phyloP scores from a whole-genome alignment of 1,139 yeast genomes.

The Zygosaccharomyces sapae region DNA sequence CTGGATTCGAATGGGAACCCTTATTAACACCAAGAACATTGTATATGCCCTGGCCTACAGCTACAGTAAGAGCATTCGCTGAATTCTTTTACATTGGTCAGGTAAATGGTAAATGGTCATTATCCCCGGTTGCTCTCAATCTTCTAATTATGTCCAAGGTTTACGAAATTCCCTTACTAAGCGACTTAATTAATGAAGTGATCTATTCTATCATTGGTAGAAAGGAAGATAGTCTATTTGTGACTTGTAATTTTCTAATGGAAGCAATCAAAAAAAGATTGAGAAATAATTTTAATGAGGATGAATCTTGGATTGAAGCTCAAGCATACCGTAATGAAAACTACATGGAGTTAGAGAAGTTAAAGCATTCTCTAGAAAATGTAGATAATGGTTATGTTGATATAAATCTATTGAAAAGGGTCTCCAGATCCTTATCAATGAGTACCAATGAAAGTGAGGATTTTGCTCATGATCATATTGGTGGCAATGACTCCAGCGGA shows the following conservation, averaged over 20 bases:
- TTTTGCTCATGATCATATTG: slow-evolving; percentile 14
- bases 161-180: slow-evolving; percentile 62
- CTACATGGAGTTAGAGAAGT: slow-evolving; percentile 22
- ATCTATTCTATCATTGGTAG: slow-evolving; percentile 64
- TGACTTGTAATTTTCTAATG: slow-evolving; percentile 35
- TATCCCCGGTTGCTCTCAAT: slow-evolving; percentile 64
- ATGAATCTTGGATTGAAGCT: slow-evolving; percentile 37
- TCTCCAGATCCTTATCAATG: slow-evolving; percentile 35
- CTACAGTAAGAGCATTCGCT: slow-evolving; percentile 58
- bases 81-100: slow-evolving; percentile 77
- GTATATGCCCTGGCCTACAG: slow-evolving; percentile 61
- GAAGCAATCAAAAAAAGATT: slow-evolving; percentile 24
- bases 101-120: slow-evolving; percentile 66
- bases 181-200: slow-evolving; percentile 63
- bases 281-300: slow-evolving; percentile 22
- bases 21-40: slow-evolving; percentile 61
- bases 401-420: slow-evolving; percentile 48
- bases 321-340: slow-evolving; percentile 34
- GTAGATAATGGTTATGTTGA: slow-evolving; percentile 64
- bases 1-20: slow-evolving; percentile 45
- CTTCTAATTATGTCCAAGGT: slow-evolving; percentile 57
- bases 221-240: slow-evolving; percentile 52
- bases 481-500: slow-evolving; percentile 10
- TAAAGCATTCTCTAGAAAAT: slow-evolving; percentile 37
- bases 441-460: slow-evolving; percentile 23